Percentiles rank a stretch among this genome's conserved stretches.
Evolutionary conservation across 1,284 basidiomycete species (phyloP).

Genomic region (Cutaneotrichosporon arboriforme): DNA sequence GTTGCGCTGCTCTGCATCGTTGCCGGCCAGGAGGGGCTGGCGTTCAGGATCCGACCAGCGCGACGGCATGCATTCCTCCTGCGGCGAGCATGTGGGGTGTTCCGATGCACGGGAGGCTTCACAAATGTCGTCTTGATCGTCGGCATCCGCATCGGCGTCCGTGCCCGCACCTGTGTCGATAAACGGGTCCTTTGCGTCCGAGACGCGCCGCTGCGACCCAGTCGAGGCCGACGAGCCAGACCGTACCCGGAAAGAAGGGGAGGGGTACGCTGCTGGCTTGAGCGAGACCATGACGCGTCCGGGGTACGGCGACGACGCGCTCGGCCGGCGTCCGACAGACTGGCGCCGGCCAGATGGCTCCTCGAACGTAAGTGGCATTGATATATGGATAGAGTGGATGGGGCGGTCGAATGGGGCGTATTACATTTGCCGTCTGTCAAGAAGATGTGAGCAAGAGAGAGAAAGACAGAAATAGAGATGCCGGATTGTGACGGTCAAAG

Average conservation of each 20-base stretch:
- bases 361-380: conserved; percentile 17
- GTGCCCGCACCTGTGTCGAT: neutral
- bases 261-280: conserved; percentile 7
- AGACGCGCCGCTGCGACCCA: neutral
- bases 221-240: too few species aligned
- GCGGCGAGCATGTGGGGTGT: neutral
- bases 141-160: neutral
- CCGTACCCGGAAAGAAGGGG: neutral
- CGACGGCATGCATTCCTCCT: conserved; percentile 1
- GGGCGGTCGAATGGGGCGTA: neutral
- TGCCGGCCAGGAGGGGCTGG: conserved; percentile 48
- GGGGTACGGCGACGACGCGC: conserved; percentile 13
- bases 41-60: conserved; percentile 41
- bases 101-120: neutral
- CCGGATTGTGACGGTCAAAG: too few species aligned
- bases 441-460: neutral
- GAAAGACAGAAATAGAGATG: too few species aligned
- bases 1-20: neutral
- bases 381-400: too few species aligned
- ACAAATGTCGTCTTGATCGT: neutral
- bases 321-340: conserved; percentile 5
- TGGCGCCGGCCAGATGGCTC: conserved; percentile 5
- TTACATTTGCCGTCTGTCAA: too few species aligned
- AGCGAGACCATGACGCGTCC: conserved; percentile 12
- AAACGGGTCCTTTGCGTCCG: conserved; percentile 2